These are phyloP conservation scores for Acacia pycnantha DNA, from an alignment of 331 rosid species.

Conservation along the genomic window DNA sequence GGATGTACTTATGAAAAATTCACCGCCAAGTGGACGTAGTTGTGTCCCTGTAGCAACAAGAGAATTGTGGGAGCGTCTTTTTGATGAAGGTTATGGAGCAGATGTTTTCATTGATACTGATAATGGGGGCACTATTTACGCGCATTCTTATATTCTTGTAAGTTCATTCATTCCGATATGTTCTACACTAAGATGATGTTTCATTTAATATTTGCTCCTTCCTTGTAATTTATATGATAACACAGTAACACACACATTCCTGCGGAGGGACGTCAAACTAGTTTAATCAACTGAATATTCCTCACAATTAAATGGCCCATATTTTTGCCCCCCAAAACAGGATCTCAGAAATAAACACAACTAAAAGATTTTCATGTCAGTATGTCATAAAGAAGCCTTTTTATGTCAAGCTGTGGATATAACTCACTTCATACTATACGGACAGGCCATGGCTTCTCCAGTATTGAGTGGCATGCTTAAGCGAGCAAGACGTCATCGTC, in stretches of 20 bases:
- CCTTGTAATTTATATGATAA: not conserved
- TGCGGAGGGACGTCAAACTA: conserved; percentile 9
- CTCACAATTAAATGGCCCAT: not conserved
- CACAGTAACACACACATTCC: not conserved
- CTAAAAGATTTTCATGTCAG: not conserved
- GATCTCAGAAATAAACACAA: not conserved
- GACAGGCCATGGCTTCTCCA: conserved; percentile 78
- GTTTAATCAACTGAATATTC: not conserved
- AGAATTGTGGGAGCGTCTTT: conserved; percentile 73
- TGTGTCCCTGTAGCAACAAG: conserved; percentile 43
- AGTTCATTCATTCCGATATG: conserved; percentile 39
- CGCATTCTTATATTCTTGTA: conserved; percentile 80
- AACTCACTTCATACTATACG: conserved; percentile 27
- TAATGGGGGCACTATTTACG: conserved; percentile 62
- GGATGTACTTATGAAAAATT: not conserved
- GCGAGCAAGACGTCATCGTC: conserved; percentile 34
- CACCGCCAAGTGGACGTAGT: conserved; percentile 35
- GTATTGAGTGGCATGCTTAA: conserved; percentile 60
- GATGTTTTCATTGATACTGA: conserved; percentile 73
- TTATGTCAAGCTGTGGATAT: not conserved
- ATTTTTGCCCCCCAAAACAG: not conserved
- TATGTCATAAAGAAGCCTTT: not conserved
- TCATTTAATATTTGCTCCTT: not conserved
- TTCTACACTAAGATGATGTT: not conserved
- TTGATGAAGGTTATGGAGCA: conserved; percentile 69